Evolutionary conservation across 1,284 basidiomycete genomes (phyloP).

Genomic region (Porogramme epimiltina): DNA sequence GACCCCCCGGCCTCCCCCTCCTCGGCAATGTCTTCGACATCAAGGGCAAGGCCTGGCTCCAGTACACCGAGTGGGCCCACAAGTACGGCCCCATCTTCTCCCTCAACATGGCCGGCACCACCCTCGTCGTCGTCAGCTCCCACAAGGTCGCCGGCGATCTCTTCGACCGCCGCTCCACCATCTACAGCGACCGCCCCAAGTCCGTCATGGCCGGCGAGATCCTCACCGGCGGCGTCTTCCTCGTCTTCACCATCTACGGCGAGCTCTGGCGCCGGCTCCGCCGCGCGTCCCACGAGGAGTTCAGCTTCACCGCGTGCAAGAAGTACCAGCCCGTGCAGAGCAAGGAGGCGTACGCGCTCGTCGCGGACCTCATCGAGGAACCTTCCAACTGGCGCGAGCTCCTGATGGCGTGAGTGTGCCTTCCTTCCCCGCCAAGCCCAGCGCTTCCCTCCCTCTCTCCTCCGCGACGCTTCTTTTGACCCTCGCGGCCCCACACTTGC

Average conservation of each 20-base stretch:
- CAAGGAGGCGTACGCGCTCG: background rate
- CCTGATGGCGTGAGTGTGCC: background rate
- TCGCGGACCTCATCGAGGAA: background rate
- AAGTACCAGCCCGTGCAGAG: constrained; percentile 1
- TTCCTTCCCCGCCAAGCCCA: background rate
- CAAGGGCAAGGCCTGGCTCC: background rate
- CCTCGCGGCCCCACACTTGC: too few species aligned
- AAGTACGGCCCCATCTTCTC: constrained; percentile 1
- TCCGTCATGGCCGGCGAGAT: background rate
- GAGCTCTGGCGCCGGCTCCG: constrained; percentile 20
- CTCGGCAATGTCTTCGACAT: background rate
- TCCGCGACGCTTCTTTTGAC: too few species aligned
- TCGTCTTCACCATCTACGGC: constrained; percentile 15
- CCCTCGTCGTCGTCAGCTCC: background rate
- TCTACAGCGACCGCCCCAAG: background rate
- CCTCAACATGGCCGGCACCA: background rate
- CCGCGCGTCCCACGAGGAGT: constrained; percentile 16
- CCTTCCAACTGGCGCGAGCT: background rate
- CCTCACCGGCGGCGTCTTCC: constrained; percentile 19
- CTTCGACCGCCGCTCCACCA: constrained; percentile 5
- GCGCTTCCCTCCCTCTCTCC: background rate
- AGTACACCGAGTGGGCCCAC: background rate
- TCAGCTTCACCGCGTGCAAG: constrained; percentile 1
- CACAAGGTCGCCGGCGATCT: constrained; percentile 1
- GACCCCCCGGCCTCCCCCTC: background rate